Base-by-base conservation (phyloP, 345 rosid species). In the Tarenaya hassleriana region DNA sequence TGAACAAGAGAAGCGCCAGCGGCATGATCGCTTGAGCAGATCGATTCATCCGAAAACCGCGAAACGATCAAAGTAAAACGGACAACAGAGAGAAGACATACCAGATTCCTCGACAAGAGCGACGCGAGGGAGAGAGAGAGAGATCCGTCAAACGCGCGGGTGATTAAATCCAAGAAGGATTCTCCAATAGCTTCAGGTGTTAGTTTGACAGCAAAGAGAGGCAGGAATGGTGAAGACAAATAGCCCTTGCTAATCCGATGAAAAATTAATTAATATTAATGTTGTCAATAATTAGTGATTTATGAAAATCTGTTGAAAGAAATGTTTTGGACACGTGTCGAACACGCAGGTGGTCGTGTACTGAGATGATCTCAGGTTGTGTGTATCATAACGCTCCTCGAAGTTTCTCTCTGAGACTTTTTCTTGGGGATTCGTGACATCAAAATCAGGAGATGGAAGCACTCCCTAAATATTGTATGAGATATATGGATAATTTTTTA, bases 241-340 rank as follows among this genome's bases (percentile, higher is more conserved):
- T 50, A 33, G 56, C 38, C 40, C 48, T 24, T 51, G 38, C 47
- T 56, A 58, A 33, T 56, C 57, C 55, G n/a, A n/a, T n/a, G n/a
- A 32, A 19, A 21, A 7, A 15, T 39, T 53, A 34, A 14, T 19
- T 16, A 18, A 7, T 5, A 47, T 4, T 9, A 0, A n/a, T 33
- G 44, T n/a, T n/a, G n/a, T 17, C 29, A 40, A 41, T 29, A 21
- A 40, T 17, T 16, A 9, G 44, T 51, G n/a, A n/a, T 15, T 13
- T 55, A 15, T n/a, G 39, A 2, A 44, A 31, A 12, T 40, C 8
- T 42, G 3, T 15, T 42, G 8, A 15, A n/a, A n/a, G n/a, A n/a
- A n/a, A n/a, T n/a, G n/a, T n/a, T n/a, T n/a, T n/a, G n/a, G 42
- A 68, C 75, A 70, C 72, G 75, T 63, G 83, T 43, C 50, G 0